A percentile compares a stretch with the other conserved stretches of the same genome.
phyloP scores from a whole-genome alignment of 2,329 filamentous ascomycete genomes.

The Pseudogymnoascus destructans region DNA sequence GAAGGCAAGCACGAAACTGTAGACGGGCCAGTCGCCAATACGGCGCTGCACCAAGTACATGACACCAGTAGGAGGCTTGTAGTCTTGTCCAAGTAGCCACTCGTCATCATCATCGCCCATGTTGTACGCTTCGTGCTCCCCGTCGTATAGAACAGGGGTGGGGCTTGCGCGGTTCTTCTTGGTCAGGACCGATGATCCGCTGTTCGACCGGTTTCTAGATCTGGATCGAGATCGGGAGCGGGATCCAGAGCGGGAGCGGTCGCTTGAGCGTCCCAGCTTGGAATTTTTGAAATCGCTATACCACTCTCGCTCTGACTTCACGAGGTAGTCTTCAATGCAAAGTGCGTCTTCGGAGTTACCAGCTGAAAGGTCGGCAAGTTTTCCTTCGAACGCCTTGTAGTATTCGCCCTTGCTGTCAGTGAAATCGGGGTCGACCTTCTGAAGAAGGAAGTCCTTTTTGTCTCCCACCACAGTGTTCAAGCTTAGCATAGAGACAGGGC shows the following conservation, averaged over 20 bases:
- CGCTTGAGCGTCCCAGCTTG: conserved; percentile 33
- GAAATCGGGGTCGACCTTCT: conserved; percentile 56
- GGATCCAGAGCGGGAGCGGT: conserved; percentile 2
- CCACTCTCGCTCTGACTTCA: conserved; percentile 55
- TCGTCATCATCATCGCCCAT: conserved; percentile 33
- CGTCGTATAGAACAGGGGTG: neutral
- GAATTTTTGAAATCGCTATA: conserved; percentile 45
- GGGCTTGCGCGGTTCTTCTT: neutral
- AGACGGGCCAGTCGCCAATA: conserved; percentile 51
- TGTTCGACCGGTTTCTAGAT: neutral
- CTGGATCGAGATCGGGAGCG: conserved; percentile 1
- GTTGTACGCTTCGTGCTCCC: neutral
- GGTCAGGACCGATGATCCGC: neutral
- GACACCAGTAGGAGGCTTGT: conserved; percentile 42
- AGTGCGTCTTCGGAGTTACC: conserved; percentile 44
- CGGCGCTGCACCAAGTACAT: conserved; percentile 42
- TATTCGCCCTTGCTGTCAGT: conserved; percentile 51
- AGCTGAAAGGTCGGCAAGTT: conserved; percentile 39
- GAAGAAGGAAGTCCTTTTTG: conserved; percentile 47
- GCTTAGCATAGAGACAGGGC: conserved; percentile 33
- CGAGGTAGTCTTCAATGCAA: conserved; percentile 52
- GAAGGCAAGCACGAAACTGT: conserved; percentile 44
- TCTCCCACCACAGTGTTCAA: conserved; percentile 45
- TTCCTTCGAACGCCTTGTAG: conserved; percentile 43
- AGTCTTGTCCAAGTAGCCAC: conserved; percentile 38